Percentiles rank a stretch among this genome's conserved stretches.
Conservation (phyloP, 2,329 filamentous ascomycete species). For the Aureobasidium leucospermi region DNA sequence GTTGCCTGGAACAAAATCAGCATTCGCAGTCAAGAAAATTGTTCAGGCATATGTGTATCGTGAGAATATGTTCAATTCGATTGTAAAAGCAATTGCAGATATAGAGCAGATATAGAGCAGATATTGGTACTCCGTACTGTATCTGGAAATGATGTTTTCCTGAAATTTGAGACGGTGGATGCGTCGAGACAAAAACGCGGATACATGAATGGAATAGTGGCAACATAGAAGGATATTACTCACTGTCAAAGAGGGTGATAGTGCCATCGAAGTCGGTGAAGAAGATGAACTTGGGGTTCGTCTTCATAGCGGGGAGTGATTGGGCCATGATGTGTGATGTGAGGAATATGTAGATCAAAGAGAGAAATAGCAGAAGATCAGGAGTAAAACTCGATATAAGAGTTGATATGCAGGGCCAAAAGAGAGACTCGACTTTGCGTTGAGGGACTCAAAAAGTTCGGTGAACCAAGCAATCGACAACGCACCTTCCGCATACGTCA, state of each 20-base stretch:
- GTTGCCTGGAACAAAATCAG: constrained; percentile 44
- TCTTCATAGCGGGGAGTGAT: constrained; percentile 39
- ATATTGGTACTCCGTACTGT: not conserved
- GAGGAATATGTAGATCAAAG: not conserved
- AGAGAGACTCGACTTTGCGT: not conserved
- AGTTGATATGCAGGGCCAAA: not conserved
- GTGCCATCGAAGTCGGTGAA: constrained; percentile 99
- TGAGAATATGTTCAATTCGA: too few relatives aligned
- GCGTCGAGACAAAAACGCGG: not conserved
- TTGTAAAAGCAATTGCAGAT: too few relatives aligned
- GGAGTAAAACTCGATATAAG: not conserved
- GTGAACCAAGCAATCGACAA: constrained; percentile 8
- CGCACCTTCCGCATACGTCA: not conserved
- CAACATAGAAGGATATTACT: constrained; percentile 22
- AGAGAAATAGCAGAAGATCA: not conserved
- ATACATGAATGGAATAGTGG: not conserved
- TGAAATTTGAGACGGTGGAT: too few relatives aligned
- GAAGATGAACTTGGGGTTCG: constrained; percentile 84
- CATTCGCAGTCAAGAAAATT: not conserved
- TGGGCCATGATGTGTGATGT: constrained; percentile 20
- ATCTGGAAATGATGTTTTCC: not conserved
- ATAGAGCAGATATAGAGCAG: too few relatives aligned
- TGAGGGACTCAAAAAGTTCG: constrained; percentile 1
- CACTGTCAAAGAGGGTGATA: constrained; percentile 68
- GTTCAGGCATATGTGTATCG: not conserved